Percentiles rank a stretch among this genome's conserved stretches.
phyloP scores from a whole-genome alignment of 1,284 basidiomycete species.

The Ganoderma sp. region DNA sequence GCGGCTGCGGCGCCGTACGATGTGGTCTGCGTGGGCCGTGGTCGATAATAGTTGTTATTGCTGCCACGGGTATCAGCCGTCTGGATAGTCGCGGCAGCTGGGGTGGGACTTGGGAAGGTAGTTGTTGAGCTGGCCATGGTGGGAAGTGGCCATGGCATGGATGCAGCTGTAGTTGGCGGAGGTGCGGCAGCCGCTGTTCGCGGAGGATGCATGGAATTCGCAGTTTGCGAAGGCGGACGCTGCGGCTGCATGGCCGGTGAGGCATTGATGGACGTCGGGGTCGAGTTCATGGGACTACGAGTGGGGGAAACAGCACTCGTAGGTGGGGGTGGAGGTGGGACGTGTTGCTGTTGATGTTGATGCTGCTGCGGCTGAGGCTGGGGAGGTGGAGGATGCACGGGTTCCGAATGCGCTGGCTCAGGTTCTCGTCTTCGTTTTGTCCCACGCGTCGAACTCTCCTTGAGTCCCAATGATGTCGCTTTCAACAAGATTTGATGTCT shows the following conservation, averaged over 20 bases:
- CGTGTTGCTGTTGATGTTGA: constrained; percentile 9
- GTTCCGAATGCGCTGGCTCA: constrained; percentile 41
- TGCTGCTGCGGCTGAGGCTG: constrained; percentile 32
- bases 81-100: constrained; percentile 27
- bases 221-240: constrained; percentile 37
- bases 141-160: constrained; percentile 51
- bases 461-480: constrained; percentile 73
- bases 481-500: constrained; percentile 82
- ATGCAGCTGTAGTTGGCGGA: constrained; percentile 31
- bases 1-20: constrained; percentile 34
- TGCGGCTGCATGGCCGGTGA: constrained; percentile 39
- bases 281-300: constrained; percentile 38
- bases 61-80: constrained; percentile 37
- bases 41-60: constrained; percentile 44
- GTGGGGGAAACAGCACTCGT: constrained; percentile 34
- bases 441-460: constrained; percentile 71
- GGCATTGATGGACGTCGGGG: constrained; percentile 37
- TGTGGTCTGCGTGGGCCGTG: constrained; percentile 38
- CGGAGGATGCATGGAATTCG: constrained; percentile 31
- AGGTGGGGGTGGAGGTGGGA: constrained; percentile 9
- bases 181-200: constrained; percentile 27
- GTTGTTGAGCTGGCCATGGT: constrained; percentile 41
- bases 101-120: constrained; percentile 32
- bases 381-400: constrained; percentile 40
- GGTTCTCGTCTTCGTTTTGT: constrained; percentile 65